Conservation (phyloP, 2,329 filamentous ascomycete species). For the Phaeosphaeria sp. region DNA sequence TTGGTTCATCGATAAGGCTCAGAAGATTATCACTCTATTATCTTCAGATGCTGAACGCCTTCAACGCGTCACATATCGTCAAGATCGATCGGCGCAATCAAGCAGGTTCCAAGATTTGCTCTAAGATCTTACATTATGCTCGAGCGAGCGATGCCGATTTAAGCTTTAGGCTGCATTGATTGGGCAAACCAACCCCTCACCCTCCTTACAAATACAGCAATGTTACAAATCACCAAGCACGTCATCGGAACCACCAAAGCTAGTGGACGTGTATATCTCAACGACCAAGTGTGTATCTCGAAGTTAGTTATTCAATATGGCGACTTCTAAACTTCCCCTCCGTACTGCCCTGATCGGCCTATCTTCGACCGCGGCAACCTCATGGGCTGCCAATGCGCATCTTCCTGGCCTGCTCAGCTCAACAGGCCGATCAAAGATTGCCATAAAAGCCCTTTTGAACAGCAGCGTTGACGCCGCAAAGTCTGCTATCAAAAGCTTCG, state of each 20-base stretch:
- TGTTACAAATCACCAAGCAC: not conserved
- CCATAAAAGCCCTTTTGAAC: conserved; percentile 57
- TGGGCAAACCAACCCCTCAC: not conserved
- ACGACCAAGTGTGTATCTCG: not conserved
- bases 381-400: conserved; percentile 64
- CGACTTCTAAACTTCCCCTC: conserved; percentile 47
- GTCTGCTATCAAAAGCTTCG: conserved; percentile 49
- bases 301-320: conserved; percentile 1
- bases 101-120: not conserved
- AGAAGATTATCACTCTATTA: too few relatives aligned
- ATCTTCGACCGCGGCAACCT: conserved; percentile 57
- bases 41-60: not conserved
- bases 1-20: too few relatives aligned
- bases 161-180: not conserved
- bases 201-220: not conserved
- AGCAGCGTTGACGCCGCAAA: conserved; percentile 50
- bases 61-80: not conserved
- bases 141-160: not conserved
- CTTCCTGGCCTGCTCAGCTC: conserved; percentile 63
- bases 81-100: not conserved
- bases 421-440: conserved; percentile 40
- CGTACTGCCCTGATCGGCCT: conserved; percentile 65
- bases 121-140: not conserved
- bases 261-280: not conserved
- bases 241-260: not conserved